phyloP scores from a whole-genome alignment of 352 stramenopile genomes.

The Elongisporangium prolatum region DNA sequence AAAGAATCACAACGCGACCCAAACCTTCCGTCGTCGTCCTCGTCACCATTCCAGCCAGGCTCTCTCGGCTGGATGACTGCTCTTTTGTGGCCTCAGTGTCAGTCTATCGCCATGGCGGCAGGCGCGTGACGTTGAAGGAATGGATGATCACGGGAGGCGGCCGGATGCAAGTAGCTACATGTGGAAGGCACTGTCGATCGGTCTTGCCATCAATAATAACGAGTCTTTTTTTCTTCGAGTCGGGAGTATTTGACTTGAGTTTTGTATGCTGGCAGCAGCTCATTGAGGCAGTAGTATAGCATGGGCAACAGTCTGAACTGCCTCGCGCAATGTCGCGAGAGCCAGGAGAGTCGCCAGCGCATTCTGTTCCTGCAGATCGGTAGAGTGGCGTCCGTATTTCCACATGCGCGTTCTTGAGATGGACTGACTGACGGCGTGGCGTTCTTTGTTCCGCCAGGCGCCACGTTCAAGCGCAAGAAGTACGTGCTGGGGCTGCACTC shows the following conservation, averaged over 20 bases:
- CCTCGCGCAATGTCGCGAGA: conserved; percentile 64
- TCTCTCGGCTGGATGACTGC: not conserved
- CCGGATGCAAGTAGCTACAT: not conserved
- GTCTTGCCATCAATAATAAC: not conserved
- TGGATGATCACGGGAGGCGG: not conserved
- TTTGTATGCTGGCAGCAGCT: not conserved
- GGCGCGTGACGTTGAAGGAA: not conserved
- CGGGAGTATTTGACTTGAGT: not conserved
- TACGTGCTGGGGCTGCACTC: conserved; percentile 60
- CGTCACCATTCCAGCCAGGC: not conserved
- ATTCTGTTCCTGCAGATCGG: conserved; percentile 75
- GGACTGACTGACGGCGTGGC: not conserved
- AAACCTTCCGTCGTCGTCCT: not conserved
- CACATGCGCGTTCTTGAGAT: not conserved
- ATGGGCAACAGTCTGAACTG: conserved; percentile 85
- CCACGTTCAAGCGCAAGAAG: conserved; percentile 74
- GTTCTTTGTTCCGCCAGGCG: conserved; percentile 14
- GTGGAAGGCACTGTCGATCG: not conserved
- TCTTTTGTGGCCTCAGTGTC: not conserved
- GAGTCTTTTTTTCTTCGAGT: not conserved
- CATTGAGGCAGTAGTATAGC: not conserved
- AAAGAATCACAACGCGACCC: not conserved
- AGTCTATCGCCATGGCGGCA: not conserved
- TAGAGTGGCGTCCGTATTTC: not conserved
- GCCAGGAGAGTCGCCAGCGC: conserved; percentile 57